Percentiles rank a stretch among this genome's conserved stretches.
Conservation (phyloP, 768 basidiomycete genomes). For the Hypholoma sublateritium region DNA sequence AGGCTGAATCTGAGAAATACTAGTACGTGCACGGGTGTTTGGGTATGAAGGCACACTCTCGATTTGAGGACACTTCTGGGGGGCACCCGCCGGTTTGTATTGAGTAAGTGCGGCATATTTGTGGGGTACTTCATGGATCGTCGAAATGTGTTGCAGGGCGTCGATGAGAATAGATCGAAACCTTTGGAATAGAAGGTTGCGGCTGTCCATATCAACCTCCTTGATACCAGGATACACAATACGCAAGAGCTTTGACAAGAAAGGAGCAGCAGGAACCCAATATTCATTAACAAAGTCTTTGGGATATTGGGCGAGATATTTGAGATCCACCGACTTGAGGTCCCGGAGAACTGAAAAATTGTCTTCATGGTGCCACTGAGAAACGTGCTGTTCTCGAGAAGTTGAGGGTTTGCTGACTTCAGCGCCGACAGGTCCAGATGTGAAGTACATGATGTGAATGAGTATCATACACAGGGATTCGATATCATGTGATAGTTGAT, state of each 20-base stretch:
- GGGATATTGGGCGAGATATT: background rate
- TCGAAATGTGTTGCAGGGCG: background rate
- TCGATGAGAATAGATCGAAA: background rate
- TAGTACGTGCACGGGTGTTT: no score
- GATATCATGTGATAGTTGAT: background rate
- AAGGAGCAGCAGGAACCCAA: background rate
- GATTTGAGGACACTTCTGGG: background rate
- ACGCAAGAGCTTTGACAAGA: background rate
- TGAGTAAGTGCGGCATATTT: background rate
- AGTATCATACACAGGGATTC: background rate
- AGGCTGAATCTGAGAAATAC: no score
- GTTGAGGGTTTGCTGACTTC: no score
- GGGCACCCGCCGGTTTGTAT: background rate
- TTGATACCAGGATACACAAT: background rate
- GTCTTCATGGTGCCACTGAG: background rate
- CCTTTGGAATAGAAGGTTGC: background rate
- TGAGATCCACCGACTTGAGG: background rate
- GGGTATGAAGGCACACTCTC: background rate
- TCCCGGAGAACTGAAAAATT: background rate
- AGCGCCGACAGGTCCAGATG: background rate
- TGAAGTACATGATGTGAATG: background rate
- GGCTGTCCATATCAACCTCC: background rate
- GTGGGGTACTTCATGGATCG: background rate
- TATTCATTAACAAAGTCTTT: background rate
- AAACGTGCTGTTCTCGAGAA: background rate